Base-by-base conservation (phyloP, 1,139 yeast species). In the Wickerhamomyces sp. region DNA sequence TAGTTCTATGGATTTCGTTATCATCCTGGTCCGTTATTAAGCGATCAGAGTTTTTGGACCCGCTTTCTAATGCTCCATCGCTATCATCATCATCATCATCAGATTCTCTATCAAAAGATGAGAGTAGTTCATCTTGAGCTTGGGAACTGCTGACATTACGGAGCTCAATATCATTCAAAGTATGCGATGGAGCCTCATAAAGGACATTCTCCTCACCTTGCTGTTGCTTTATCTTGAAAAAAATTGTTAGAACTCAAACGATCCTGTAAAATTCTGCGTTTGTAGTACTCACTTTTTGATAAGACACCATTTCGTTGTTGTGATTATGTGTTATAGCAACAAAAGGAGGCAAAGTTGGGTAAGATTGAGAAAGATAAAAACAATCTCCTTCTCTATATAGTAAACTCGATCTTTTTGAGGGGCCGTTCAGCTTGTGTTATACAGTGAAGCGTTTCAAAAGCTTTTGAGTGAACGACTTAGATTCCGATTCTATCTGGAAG, bases 101-200 rank as follows among this genome's bases (percentile, higher is more conserved):
- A 7, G 29, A 16, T 5, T 30, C 30, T 21, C 31, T 38, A 18
- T 38, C 36, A 29, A 54, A 55, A 6, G 60, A 55, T 5, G 55
- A 40, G 10, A 51, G 36, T 5, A 53, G 20, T 34, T 22, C 42
- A 28, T 33, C 39, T 40, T 18, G 26, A 19, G 28, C 38, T 36
- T 14, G 20, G 30, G n/a, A 27, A n/a, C 34, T 27, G 21, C 12
- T 40, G 28, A 29, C 38, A 27, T 29, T 32, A 26, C 25, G 31
- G 36, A 41, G 37, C 33, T 48, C 44, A 36, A 46, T 28, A 13
- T 44, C 35, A n/a, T 39, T 18, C 14, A 31, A 7, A 5, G 17
- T 4, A n/a, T 26, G 30, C 4, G 31, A 27, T 4, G 36, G 36
- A 4, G 37, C 39, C 17, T 33, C 39, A 21, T 31, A 42, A 9